These are phyloP conservation scores for Nakataea oryzae DNA, from an alignment of 2,329 filamentous ascomycete genomes.

Conservation along the genomic window DNA sequence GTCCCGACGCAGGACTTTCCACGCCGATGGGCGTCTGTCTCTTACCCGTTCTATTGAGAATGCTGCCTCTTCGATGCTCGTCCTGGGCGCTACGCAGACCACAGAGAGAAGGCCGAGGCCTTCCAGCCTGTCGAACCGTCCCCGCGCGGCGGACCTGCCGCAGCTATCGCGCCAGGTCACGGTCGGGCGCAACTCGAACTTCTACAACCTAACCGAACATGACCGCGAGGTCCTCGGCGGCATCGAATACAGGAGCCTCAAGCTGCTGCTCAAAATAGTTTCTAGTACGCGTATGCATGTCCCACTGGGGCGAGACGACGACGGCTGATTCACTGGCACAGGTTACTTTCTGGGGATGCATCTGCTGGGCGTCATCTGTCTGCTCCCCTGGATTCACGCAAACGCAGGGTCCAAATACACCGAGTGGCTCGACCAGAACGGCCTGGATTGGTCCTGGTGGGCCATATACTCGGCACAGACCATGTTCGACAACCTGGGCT, in stretches of 20 bases:
- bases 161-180: slow-evolving; percentile 26
- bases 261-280: slow-evolving; percentile 34
- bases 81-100: not conserved
- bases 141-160: slow-evolving; percentile 21
- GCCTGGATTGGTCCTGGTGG: slow-evolving; percentile 35
- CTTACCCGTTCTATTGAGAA: slow-evolving; percentile 12
- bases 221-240: slow-evolving; percentile 36
- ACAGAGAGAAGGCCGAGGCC: not conserved
- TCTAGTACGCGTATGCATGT: not conserved
- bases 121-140: not conserved
- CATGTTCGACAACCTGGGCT: slow-evolving; percentile 36
- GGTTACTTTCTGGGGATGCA: slow-evolving; percentile 35
- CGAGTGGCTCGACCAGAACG: slow-evolving; percentile 25
- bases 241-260: slow-evolving; percentile 37
- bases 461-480: slow-evolving; percentile 39
- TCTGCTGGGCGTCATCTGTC: slow-evolving; percentile 33
- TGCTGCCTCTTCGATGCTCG: slow-evolving; percentile 4
- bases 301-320: not conserved
- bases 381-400: slow-evolving; percentile 34
- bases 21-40: not conserved
- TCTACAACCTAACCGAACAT: slow-evolving; percentile 19
- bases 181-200: slow-evolving; percentile 34
- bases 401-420: slow-evolving; percentile 27
- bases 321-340: slow-evolving; percentile 9
- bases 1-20: slow-evolving; percentile 7